Base-by-base conservation (phyloP, 164 flowering plant genomes). In the Cinnamomum micranthum region DNA sequence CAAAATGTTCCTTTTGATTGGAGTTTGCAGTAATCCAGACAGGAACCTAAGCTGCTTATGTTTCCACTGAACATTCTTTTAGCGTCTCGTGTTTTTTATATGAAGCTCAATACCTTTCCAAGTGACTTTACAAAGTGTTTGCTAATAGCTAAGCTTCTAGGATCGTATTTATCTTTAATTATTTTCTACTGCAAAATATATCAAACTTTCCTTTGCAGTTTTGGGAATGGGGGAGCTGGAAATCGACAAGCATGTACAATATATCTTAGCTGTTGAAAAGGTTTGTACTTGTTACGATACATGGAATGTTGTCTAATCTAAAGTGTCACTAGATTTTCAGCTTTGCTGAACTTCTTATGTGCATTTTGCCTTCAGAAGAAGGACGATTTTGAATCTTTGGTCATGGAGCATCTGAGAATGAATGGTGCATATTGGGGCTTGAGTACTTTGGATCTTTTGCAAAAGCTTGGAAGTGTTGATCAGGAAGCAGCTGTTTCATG, bases 381-480 rank as follows among this genome's bases (percentile, higher is more conserved):
- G 73, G 92, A 90, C 81, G 81, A 81, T 82, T 89, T 89, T 80
- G 91, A 83, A 72, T 87, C 97, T 27, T 92, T 91, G 80, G 88
- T 86, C 72, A 89, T 90, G 93, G 99, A 93, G 76, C 97, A 95
- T 79, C 76, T 95, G 27, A 85, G 97, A 65, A 80, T 95, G 87
- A 95, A 83, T 82, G 99, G 99, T 51, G 97, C 94, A 70, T 95
- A 92, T 68, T 92, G 98, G 97, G 98, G 98, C 60, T 82, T 95
- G 87, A 86, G 95, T 20, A 79, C 97, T 50, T 86, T 95, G 52
- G 96, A 90, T 83, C 80, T 95, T 69, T 73, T 93, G 15, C 92
- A 90, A 69, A 89, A 90, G 87, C 89, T 95, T 65, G 81, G 78
- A 28, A 68, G 70, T 20, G 92, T 92, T 35, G 87, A 93, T 86